phyloP scores from a whole-genome alignment of 2,329 filamentous ascomycete species.

The Cercospora brassicicola region DNA sequence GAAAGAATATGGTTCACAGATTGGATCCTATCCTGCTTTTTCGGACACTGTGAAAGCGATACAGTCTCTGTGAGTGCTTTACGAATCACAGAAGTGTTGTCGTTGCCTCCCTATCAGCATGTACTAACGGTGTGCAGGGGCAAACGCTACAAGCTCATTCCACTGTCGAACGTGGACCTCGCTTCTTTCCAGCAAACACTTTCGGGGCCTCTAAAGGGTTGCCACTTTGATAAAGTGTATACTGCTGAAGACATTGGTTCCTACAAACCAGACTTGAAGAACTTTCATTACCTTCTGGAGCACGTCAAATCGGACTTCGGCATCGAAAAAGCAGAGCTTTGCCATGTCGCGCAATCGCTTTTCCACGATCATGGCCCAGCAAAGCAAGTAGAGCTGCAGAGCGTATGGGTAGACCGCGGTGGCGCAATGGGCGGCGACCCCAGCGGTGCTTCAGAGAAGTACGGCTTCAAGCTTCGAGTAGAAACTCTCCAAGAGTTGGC shows the following conservation, averaged over 20 bases:
- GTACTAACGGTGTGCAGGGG: conserved; percentile 14
- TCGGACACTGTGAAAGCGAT: conserved; percentile 59
- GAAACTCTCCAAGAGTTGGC: conserved; percentile 62
- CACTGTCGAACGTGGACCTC: conserved; percentile 62
- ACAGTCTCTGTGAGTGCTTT: conserved; percentile 41
- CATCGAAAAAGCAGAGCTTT: conserved; percentile 56
- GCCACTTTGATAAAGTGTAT: conserved; percentile 63
- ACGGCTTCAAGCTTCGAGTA: conserved; percentile 62
- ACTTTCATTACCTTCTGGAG: conserved; percentile 66
- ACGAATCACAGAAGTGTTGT: neutral
- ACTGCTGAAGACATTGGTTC: conserved; percentile 70
- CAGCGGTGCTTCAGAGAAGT: conserved; percentile 42
- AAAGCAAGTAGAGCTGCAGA: conserved; percentile 59
- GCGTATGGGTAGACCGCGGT: conserved; percentile 64
- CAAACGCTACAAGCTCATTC: conserved; percentile 58
- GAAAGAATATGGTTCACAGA: conserved; percentile 53
- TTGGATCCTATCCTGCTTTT: conserved; percentile 59
- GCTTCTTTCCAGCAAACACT: conserved; percentile 53
- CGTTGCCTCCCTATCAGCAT: neutral
- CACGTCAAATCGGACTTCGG: conserved; percentile 57
- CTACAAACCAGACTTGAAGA: conserved; percentile 66
- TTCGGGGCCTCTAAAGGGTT: conserved; percentile 52
- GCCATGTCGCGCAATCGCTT: conserved; percentile 70
- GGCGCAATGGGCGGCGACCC: conserved; percentile 49
- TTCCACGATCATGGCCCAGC: conserved; percentile 67